Conservation (phyloP, 2,329 filamentous ascomycete species). For the Ophiostoma tasmaniense region DNA sequence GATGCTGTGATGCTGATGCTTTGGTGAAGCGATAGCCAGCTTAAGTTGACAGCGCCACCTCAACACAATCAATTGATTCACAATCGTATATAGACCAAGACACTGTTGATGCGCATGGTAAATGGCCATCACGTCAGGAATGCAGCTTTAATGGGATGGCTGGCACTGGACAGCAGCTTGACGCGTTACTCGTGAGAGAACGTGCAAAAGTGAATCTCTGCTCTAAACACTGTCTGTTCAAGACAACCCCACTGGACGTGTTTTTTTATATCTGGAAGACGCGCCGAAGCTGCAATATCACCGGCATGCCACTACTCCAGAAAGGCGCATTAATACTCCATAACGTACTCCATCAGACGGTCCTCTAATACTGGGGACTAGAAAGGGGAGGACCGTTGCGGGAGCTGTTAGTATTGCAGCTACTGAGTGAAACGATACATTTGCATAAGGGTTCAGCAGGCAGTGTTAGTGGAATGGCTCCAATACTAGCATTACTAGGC, state of each 20-base stretch:
- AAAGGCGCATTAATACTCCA: background rate
- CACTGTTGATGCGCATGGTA: background rate
- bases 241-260: background rate
- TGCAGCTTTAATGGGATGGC: background rate
- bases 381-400: conserved; percentile 1
- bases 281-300: background rate
- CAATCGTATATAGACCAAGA: background rate
- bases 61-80: background rate
- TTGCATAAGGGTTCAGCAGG: background rate
- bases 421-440: background rate
- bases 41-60: background rate
- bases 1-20: background rate
- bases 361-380: background rate
- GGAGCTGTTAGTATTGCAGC: background rate
- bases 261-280: background rate
- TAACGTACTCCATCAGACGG: background rate
- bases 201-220: background rate
- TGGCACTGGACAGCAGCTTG: background rate
- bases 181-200: background rate
- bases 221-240: background rate
- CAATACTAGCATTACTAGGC: background rate
- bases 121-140: background rate
- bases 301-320: background rate
- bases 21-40: background rate
- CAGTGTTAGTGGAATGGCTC: background rate